Base-by-base conservation (phyloP, 495 filamentous ascomycete species). In the Amorphotheca resinae region DNA sequence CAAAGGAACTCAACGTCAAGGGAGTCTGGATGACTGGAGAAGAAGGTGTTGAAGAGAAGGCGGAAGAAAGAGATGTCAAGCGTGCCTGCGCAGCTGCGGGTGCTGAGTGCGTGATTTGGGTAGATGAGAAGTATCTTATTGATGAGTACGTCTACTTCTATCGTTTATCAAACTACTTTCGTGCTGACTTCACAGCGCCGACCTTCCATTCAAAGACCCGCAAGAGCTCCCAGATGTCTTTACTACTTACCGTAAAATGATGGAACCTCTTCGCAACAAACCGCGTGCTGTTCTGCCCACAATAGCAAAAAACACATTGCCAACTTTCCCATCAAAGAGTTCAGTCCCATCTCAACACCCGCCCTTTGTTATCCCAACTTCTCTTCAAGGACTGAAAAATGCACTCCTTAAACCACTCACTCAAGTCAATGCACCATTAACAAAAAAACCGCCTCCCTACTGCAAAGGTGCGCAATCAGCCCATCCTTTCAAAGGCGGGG, bases 111-210 rank as follows among this genome's bases (percentile, higher is more conserved):
- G 72, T 67, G 57, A 26, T 71, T 4, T 82, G 74, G 69, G 59
- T 58, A 0, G 80, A 87, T 48, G 81, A 82, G 54, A 85, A 83
- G 55, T 85, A 82, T 53, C 75, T 79, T 39, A 68, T 84, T 36
- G 73, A 84, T 49, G 76, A 82, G 80, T 83, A 64, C 61, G 73
- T 70, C 22, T 37, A 12, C 45, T 38, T 16, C 17, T 18, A 33
- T 9, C 28, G n/a, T n/a, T n/a, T n/a, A n/a, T n/a, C n/a, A n/a
- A n/a, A n/a, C n/a, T n/a, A n/a, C n/a, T n/a, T n/a, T n/a, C n/a
- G n/a, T n/a, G n/a, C n/a, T n/a, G n/a, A n/a, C n/a, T n/a, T 38
- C 33, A 14, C 33, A 80, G 78, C 50, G 73, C 72, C 26, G 78
- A 82, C 52, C 35, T 75, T 1, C 67, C 69, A 2, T 60, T 74